Percentiles rank a stretch among this genome's conserved stretches.
Evolutionary conservation across 164 flowering plant genomes (phyloP).

Genomic region (Chloranthus sessilifolius): DNA sequence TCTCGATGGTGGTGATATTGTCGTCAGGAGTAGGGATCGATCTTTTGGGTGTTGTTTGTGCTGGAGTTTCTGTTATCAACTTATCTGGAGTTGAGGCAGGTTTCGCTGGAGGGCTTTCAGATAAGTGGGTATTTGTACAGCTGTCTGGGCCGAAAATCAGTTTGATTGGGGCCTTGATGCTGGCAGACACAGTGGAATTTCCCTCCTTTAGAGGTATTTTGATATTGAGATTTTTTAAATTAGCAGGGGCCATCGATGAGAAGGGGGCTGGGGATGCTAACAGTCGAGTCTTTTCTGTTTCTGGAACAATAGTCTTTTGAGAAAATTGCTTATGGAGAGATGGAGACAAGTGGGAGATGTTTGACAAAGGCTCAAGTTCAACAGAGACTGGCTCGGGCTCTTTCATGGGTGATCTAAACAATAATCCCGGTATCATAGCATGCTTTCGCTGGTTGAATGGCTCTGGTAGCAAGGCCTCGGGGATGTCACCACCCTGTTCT

Average conservation of each 20-base stretch:
- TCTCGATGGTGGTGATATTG: constrained; percentile 17
- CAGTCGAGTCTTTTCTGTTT: constrained; percentile 23
- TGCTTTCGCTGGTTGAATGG: constrained; percentile 28
- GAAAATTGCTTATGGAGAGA: constrained; percentile 32
- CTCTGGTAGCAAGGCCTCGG: constrained; percentile 52
- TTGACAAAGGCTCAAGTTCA: constrained; percentile 18
- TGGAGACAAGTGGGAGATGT: constrained; percentile 25
- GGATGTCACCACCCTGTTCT: constrained; percentile 41
- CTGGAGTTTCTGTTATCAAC: constrained; percentile 43
- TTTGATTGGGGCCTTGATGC: constrained; percentile 5
- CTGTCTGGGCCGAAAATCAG: constrained; percentile 5
- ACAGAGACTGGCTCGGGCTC: constrained; percentile 9
- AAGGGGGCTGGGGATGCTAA: constrained; percentile 12
- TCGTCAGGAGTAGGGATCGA: constrained; percentile 28
- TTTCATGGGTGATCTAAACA: constrained; percentile 12
- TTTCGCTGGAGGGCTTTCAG: constrained; percentile 33
- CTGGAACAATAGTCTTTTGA: constrained; percentile 15
- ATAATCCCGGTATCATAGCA: constrained; percentile 4
- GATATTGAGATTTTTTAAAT: constrained; percentile 5
- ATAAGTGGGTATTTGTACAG: constrained; percentile 5
- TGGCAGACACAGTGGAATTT: constrained; percentile 7
- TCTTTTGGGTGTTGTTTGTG: constrained; percentile 40
- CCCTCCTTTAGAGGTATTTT: constrained; percentile 8
- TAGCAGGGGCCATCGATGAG: constrained; percentile 12
- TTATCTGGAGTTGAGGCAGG: constrained; percentile 16